A percentile compares a stretch with the other conserved stretches of the same genome.
These are phyloP conservation scores for Podospora tetraspora DNA, from an alignment of 495 filamentous ascomycete genomes.

Conservation along the genomic window DNA sequence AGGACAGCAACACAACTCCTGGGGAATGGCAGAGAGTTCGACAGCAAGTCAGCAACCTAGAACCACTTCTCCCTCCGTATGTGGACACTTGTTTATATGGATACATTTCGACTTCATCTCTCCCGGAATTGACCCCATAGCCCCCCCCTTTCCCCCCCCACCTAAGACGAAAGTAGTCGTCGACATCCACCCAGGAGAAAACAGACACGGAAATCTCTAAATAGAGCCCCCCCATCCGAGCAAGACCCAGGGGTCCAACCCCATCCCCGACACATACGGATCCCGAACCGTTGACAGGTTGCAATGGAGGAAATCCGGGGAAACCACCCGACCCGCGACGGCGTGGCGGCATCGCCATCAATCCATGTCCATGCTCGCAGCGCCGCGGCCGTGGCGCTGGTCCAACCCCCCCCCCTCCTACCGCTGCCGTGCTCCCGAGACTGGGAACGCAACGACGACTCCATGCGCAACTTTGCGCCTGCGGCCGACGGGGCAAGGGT, in stretches of 20 bases:
- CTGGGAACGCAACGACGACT: background rate
- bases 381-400: too few relatives aligned
- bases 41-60: background rate
- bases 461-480: background rate
- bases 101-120: background rate
- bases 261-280: too few relatives aligned
- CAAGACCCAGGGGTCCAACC: background rate
- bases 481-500: background rate
- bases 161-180: background rate
- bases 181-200: background rate
- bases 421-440: background rate
- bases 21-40: too few relatives aligned
- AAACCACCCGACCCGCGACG: background rate
- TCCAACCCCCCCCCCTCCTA: too few relatives aligned
- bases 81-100: background rate
- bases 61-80: background rate
- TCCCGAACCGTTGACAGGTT: too few relatives aligned
- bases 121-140: background rate
- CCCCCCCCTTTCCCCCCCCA: background rate
- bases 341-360: too few relatives aligned
- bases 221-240: background rate
- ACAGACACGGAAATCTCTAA: background rate
- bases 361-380: background rate
- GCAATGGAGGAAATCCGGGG: background rate
- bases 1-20: too few relatives aligned